Conservation (phyloP, 805 yeast species). For the Candida arabinofermentans region DNA sequence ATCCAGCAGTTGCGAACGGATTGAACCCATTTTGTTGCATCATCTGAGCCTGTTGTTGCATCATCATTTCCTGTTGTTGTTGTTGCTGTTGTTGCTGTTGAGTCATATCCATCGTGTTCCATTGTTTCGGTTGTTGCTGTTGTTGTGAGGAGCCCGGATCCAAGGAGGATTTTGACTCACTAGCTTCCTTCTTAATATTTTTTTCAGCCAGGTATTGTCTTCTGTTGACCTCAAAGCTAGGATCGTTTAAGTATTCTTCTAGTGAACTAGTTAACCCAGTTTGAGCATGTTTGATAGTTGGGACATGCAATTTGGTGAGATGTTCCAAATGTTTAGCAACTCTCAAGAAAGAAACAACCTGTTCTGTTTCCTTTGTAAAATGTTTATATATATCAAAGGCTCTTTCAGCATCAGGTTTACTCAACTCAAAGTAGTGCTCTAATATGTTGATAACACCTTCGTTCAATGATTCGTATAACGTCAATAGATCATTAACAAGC, state of each 20-base stretch:
- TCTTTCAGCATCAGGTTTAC: conserved; percentile 78
- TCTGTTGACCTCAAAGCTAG: conserved; percentile 76
- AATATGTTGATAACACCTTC: conserved; percentile 93
- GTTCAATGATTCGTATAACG: conserved; percentile 83
- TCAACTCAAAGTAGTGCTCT: conserved; percentile 94
- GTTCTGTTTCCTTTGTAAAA: conserved; percentile 81
- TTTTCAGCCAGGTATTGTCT: conserved; percentile 72
- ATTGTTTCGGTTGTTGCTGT: conserved; percentile 4
- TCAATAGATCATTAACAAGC: conserved; percentile 83
- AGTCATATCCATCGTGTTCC: conserved; percentile 6
- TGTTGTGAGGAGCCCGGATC: no score
- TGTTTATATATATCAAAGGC: conserved; percentile 79
- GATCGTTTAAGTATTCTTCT: conserved; percentile 85
- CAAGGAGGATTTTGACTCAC: conserved; percentile 9
- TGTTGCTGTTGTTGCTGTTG: conserved; percentile 9
- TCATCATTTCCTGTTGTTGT: conserved; percentile 4
- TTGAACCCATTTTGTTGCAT: conserved; percentile 27
- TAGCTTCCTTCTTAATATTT: conserved; percentile 8
- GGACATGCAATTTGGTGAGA: conserved; percentile 85
- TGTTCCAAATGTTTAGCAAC: conserved; percentile 86
- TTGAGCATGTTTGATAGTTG: conserved; percentile 96
- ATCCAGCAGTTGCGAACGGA: conserved; percentile 19
- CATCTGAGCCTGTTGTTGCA: conserved; percentile 15
- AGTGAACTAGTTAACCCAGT: conserved; percentile 83
- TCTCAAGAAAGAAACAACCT: conserved; percentile 82